phyloP scores from a whole-genome alignment of 2,329 filamentous ascomycete species.

The Fusarium fracticaudum region DNA sequence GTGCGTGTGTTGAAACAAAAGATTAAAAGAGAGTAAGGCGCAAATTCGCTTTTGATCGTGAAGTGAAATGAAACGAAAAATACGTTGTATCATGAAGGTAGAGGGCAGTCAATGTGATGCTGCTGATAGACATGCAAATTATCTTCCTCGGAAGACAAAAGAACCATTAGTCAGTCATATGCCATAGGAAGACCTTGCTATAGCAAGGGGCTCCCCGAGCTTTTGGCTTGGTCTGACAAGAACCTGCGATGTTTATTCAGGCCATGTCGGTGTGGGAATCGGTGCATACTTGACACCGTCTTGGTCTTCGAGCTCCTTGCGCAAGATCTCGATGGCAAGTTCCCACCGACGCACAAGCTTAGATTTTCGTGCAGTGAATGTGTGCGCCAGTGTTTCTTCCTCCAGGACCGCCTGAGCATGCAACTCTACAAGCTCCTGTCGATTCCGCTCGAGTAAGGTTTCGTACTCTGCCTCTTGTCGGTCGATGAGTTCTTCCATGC shows the following conservation, averaged over 20 bases:
- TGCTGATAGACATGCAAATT: neutral
- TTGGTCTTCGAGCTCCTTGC: slow-evolving; percentile 60
- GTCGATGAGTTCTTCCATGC: slow-evolving; percentile 67
- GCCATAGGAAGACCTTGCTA: too few relatives aligned
- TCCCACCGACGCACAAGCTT: slow-evolving; percentile 62
- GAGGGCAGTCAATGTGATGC: neutral
- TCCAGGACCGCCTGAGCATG: slow-evolving; percentile 60
- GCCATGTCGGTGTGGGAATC: slow-evolving; percentile 48
- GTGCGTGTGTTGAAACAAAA: neutral
- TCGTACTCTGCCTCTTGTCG: slow-evolving; percentile 64
- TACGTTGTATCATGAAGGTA: neutral
- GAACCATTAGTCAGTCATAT: neutral
- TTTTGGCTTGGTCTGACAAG: too few relatives aligned
- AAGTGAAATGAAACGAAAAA: neutral
- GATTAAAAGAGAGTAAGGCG: slow-evolving; percentile 5
- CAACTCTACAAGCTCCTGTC: slow-evolving; percentile 59
- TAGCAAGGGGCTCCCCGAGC: too few relatives aligned
- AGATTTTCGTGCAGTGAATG: slow-evolving; percentile 57
- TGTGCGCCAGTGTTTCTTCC: slow-evolving; percentile 56
- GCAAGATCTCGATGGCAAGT: slow-evolving; percentile 62
- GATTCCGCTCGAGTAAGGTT: slow-evolving; percentile 56
- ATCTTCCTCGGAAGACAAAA: slow-evolving; percentile 1
- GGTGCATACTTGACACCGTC: slow-evolving; percentile 55
- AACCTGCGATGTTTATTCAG: slow-evolving; percentile 24
- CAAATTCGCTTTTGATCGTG: neutral